Conservation (phyloP, 108 stramenopile genomes). For the Epithemia pelagica region DNA sequence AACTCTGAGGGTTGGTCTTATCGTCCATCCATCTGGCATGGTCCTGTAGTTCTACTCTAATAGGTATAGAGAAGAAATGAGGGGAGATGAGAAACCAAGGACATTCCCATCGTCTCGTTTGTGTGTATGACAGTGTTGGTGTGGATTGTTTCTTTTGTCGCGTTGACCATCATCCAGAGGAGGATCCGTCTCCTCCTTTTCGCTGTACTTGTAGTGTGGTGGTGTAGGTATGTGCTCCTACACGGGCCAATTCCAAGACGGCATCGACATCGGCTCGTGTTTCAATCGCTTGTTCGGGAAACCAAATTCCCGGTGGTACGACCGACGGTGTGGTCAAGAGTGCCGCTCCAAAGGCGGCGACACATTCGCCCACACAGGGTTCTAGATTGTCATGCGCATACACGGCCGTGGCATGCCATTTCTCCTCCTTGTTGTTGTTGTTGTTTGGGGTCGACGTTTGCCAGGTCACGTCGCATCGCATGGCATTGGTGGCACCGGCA, state of each 20-base stretch:
- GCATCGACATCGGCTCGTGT: slow-evolving; percentile 19
- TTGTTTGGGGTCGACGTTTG: neutral
- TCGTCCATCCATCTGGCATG: too few relatives aligned
- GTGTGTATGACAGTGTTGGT: too few relatives aligned
- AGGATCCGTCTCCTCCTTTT: too few relatives aligned
- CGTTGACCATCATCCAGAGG: too few relatives aligned
- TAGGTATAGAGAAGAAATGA: too few relatives aligned
- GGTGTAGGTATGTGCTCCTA: slow-evolving; percentile 33
- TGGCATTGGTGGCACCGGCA: slow-evolving; percentile 82
- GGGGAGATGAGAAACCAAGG: too few relatives aligned
- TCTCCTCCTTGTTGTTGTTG: slow-evolving; percentile 5
- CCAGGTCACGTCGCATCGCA: slow-evolving; percentile 46
- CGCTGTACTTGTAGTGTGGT: neutral
- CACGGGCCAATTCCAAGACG: slow-evolving; percentile 29
- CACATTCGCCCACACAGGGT: slow-evolving; percentile 72
- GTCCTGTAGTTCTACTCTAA: too few relatives aligned
- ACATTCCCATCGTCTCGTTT: too few relatives aligned
- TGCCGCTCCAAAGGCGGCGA: slow-evolving; percentile 66
- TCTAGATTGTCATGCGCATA: slow-evolving; percentile 78
- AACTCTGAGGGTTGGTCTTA: too few relatives aligned
- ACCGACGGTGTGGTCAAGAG: slow-evolving; percentile 20
- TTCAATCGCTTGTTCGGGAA: slow-evolving; percentile 54
- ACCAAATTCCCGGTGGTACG: slow-evolving; percentile 58
- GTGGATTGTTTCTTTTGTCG: too few relatives aligned
- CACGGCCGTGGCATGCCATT: slow-evolving; percentile 15